A percentile compares a stretch with the other conserved stretches of the same genome.
phyloP scores from a whole-genome alignment of 495 filamentous ascomycete genomes.

The Xylaria telfairii region DNA sequence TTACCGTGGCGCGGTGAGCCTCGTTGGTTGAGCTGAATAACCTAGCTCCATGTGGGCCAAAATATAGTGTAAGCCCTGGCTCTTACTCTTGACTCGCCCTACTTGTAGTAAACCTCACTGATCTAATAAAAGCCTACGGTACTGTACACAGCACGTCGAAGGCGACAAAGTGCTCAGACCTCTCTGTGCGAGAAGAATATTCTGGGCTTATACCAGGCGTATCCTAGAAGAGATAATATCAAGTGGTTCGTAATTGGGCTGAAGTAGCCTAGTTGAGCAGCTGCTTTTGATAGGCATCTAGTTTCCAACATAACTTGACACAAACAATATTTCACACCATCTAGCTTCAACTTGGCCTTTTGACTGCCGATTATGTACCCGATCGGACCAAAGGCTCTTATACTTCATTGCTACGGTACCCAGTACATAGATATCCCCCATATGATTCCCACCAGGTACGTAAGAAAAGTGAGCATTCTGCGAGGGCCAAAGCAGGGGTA shows the following conservation, averaged over 20 bases:
- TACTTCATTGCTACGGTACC: not conserved
- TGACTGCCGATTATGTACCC: not conserved
- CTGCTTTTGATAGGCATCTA: not conserved
- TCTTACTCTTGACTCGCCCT: slow-evolving; percentile 16
- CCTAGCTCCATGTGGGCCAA: slow-evolving; percentile 12
- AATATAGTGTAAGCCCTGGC: slow-evolving; percentile 11
- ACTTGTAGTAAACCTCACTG: slow-evolving; percentile 20
- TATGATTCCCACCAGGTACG: not conserved
- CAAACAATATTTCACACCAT: not conserved
- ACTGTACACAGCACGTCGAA: too few relatives aligned
- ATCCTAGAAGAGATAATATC: slow-evolving; percentile 8
- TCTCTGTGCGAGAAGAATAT: not conserved
- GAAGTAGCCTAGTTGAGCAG: not conserved
- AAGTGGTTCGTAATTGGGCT: slow-evolving; percentile 1
- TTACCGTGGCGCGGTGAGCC: slow-evolving; percentile 13
- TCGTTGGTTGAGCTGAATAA: slow-evolving; percentile 17
- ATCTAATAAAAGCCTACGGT: slow-evolving; percentile 18
- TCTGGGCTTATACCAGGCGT: not conserved
- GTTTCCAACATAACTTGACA: not conserved
- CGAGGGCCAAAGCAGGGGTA: slow-evolving; percentile 10
- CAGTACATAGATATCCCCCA: not conserved
- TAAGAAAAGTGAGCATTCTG: not conserved
- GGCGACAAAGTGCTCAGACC: not conserved
- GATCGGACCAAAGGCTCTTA: not conserved
- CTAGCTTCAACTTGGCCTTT: not conserved